Percentiles rank a stretch among this genome's conserved stretches.
Conservation (phyloP, 257 asterid genomes). For the Ajuga chamaepitys region DNA sequence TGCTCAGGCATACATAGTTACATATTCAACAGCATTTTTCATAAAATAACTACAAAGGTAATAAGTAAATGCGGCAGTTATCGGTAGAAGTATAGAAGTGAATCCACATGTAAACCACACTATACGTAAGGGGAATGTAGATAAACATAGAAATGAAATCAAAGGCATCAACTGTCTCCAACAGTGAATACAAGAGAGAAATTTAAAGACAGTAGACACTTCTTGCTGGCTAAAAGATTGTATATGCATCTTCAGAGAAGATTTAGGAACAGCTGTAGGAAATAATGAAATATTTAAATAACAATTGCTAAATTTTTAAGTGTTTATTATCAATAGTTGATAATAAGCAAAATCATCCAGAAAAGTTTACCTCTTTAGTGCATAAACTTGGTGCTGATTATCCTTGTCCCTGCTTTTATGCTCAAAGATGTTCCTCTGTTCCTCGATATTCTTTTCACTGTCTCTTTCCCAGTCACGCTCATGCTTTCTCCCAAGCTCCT, state of each 20-base stretch:
- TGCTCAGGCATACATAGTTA: constrained; percentile 20
- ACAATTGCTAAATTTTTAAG: neutral
- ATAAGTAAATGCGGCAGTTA: constrained; percentile 13
- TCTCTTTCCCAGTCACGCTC: constrained; percentile 53
- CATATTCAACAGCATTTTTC: constrained; percentile 16
- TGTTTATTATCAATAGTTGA: neutral
- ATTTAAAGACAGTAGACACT: neutral
- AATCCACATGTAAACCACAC: neutral
- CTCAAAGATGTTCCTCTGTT: constrained; percentile 36
- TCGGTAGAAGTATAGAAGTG: constrained; percentile 1
- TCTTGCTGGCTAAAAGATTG: neutral
- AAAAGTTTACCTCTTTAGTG: constrained; percentile 34
- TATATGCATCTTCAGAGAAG: neutral
- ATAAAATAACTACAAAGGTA: neutral
- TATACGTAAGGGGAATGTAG: neutral
- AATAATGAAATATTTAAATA: neutral
- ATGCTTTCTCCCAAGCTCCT: constrained; percentile 43
- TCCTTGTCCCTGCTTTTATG: constrained; percentile 41
- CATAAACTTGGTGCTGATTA: constrained; percentile 31
- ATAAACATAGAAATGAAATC: neutral
- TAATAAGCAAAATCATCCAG: neutral
- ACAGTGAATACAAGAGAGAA: neutral
- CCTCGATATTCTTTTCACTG: constrained; percentile 36
- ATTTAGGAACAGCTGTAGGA: neutral
- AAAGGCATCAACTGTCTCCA: neutral